Percentiles rank a stretch among this genome's conserved stretches.
Conservation (phyloP, 805 yeast species). For the Candida nemodendra region DNA sequence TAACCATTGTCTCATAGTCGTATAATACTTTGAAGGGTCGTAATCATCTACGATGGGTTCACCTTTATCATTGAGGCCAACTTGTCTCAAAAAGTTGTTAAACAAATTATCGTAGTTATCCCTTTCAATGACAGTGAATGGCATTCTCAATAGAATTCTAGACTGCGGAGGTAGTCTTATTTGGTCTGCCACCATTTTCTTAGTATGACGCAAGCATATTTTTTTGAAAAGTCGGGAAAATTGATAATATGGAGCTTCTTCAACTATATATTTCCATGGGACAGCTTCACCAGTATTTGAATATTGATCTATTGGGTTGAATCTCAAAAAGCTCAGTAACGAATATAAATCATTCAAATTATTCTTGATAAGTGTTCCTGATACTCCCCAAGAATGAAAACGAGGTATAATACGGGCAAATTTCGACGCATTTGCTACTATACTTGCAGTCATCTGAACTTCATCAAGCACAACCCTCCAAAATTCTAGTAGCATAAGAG, state of each 20-base stretch:
- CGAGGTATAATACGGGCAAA: conserved; percentile 80
- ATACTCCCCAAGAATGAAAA: conserved; percentile 93
- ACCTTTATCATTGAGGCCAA: conserved; percentile 52
- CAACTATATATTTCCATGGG: conserved; percentile 29
- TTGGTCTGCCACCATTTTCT: conserved; percentile 75
- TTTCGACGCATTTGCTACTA: conserved; percentile 71
- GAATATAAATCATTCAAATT: conserved; percentile 68
- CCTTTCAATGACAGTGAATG: conserved; percentile 81
- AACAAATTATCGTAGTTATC: conserved; percentile 71
- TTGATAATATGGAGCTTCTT: conserved; percentile 34
- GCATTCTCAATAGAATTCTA: conserved; percentile 64
- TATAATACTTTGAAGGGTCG: conserved; percentile 44
- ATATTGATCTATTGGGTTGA: conserved; percentile 56
- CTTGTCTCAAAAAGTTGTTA: conserved; percentile 56
- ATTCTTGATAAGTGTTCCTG: conserved; percentile 87
- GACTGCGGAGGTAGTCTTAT: conserved; percentile 77
- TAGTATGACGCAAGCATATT: conserved; percentile 76
- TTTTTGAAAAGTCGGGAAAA: conserved; percentile 51
- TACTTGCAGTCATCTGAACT: conserved; percentile 85
- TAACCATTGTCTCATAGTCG: conserved; percentile 67
- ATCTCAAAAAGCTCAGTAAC: conserved; percentile 61
- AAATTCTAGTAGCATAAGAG: conserved; percentile 77
- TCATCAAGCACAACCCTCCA: conserved; percentile 92
- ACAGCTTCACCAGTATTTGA: conserved; percentile 18
- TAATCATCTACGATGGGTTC: conserved; percentile 48